Conservation (phyloP, 306 rosid species). For the Spatholobus suberectus region DNA sequence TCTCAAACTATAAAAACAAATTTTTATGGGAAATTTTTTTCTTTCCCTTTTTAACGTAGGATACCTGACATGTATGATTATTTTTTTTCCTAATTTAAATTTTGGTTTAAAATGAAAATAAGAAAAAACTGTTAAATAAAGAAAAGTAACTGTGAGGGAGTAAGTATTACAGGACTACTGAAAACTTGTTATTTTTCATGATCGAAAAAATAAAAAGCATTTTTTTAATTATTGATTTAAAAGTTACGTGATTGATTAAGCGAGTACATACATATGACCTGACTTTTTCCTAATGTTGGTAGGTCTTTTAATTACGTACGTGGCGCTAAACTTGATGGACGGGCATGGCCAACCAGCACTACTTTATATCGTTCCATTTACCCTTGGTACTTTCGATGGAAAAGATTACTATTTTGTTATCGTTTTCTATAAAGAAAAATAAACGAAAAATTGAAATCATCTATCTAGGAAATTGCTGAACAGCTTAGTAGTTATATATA, state of each 20-base stretch:
- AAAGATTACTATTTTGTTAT: neutral
- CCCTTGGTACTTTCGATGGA: conserved; percentile 65
- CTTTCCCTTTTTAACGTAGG: neutral
- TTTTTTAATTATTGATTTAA: neutral
- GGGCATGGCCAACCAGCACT: conserved; percentile 99
- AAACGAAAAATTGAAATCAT: neutral
- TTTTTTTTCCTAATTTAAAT: neutral
- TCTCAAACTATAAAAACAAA: neutral
- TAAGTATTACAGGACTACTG: neutral
- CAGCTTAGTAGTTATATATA: neutral
- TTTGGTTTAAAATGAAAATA: neutral
- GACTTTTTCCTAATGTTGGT: conserved; percentile 17
- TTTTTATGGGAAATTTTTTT: neutral
- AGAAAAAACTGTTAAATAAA: neutral
- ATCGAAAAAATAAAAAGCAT: neutral
- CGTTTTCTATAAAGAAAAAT: neutral
- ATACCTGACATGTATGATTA: neutral
- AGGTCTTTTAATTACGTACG: conserved; percentile 92
- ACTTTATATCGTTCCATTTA: conserved; percentile 92
- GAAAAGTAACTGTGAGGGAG: neutral
- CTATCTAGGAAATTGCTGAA: neutral
- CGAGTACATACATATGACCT: neutral
- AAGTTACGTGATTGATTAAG: conserved; percentile 28
- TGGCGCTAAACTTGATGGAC: conserved; percentile 96
- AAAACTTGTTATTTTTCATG: neutral